These are phyloP conservation scores for Podospora pseudocomata DNA, from an alignment of 495 filamentous ascomycete genomes.

Conservation along the genomic window DNA sequence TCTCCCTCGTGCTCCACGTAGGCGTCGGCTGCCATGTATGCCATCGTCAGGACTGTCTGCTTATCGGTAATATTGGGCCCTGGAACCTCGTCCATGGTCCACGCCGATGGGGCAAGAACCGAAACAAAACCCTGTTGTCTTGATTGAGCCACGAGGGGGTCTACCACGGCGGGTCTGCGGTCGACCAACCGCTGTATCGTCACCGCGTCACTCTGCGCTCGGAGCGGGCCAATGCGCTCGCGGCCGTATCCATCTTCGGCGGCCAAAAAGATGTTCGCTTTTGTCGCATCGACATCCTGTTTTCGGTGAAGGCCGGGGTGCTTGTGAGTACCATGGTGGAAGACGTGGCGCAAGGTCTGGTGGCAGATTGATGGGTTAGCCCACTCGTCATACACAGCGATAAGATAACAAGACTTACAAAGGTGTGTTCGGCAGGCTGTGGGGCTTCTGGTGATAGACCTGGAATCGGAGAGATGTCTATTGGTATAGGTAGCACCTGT, in stretches of 20 bases:
- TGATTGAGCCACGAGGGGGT: constrained; percentile 67
- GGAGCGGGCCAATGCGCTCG: constrained; percentile 48
- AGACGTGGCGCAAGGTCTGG: constrained; percentile 81
- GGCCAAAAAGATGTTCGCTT: constrained; percentile 59
- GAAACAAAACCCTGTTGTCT: constrained; percentile 58
- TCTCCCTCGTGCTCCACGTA: constrained; percentile 70
- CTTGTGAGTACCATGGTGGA: constrained; percentile 75
- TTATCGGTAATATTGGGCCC: constrained; percentile 86
- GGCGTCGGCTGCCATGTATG: constrained; percentile 81
- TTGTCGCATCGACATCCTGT: constrained; percentile 60
- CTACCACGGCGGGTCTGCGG: constrained; percentile 68
- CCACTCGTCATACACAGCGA: background rate
- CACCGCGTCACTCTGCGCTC: constrained; percentile 53
- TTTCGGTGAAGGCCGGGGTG: constrained; percentile 71
- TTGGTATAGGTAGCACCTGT: constrained; percentile 35
- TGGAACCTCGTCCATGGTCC: constrained; percentile 74
- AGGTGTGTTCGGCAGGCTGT: constrained; percentile 44
- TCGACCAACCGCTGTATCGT: constrained; percentile 78
- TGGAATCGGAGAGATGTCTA: constrained; percentile 34
- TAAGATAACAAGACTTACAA: constrained; percentile 36
- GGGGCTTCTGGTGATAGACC: constrained; percentile 40
- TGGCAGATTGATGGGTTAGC: constrained; percentile 21
- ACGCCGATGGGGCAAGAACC: constrained; percentile 63
- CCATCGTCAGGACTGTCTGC: constrained; percentile 75
- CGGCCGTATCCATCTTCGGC: constrained; percentile 58